These are phyloP conservation scores for Sarcodon aspratus DNA, from an alignment of 768 basidiomycete genomes.

Conservation along the genomic window DNA sequence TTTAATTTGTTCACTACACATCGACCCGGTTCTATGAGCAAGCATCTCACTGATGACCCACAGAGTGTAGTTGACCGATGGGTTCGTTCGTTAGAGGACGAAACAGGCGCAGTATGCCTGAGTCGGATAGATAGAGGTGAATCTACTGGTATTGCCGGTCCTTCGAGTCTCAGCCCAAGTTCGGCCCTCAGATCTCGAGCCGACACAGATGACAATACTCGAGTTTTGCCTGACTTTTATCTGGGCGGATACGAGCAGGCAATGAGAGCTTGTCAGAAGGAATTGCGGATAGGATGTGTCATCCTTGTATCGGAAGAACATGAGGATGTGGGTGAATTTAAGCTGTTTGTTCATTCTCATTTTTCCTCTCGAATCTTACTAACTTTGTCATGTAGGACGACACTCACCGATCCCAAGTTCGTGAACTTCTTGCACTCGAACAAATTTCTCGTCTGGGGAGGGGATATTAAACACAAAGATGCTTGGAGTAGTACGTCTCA, in stretches of 20 bases:
- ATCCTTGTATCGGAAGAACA: constrained; percentile 84
- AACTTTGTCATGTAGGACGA: constrained; percentile 32
- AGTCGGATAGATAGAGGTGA: constrained; percentile 23
- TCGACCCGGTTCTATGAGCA: constrained; percentile 9
- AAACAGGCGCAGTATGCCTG: constrained; percentile 64
- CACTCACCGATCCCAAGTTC: constrained; percentile 64
- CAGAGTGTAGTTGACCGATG: constrained; percentile 60
- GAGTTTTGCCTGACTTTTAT: constrained; percentile 70
- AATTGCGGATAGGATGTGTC: constrained; percentile 66
- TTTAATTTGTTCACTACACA: constrained; percentile 34
- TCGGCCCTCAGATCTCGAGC: not conserved
- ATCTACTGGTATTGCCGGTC: not conserved
- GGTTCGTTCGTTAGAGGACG: constrained; percentile 74
- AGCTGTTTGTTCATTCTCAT: constrained; percentile 37
- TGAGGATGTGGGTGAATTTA: constrained; percentile 81
- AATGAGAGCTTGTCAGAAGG: constrained; percentile 56
- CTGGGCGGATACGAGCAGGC: constrained; percentile 76
- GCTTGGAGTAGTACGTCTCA: constrained; percentile 55
- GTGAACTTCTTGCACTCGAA: constrained; percentile 62
- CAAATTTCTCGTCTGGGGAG: constrained; percentile 82
- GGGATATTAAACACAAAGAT: constrained; percentile 75
- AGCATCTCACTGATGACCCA: constrained; percentile 12
- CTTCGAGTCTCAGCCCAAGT: not conserved
- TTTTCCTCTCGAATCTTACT: not conserved
- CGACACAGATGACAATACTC: constrained; percentile 23